Conservation (phyloP, 2,329 filamentous ascomycete species). For the Aureobasidium lini region DNA sequence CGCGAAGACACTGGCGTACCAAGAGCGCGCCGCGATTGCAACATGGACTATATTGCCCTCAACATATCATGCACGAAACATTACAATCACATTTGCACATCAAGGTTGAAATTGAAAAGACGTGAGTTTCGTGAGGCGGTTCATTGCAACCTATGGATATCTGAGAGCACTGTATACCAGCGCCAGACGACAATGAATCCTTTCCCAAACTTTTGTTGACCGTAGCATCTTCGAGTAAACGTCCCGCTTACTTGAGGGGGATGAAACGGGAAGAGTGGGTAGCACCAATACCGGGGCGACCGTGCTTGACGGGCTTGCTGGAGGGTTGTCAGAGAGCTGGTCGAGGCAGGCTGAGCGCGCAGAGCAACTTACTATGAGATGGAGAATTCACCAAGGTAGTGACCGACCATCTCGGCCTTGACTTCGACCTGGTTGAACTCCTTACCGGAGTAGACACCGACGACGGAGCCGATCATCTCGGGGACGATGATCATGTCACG, state of each 20-base stretch:
- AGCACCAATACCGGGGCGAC: constrained; percentile 99
- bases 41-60: not conserved
- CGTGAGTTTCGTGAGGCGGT: constrained; percentile 13
- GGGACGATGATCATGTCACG: constrained; percentile 99
- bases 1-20: no score
- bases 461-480: constrained; percentile 98
- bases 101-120: not conserved
- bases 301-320: constrained; percentile 99
- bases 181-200: constrained; percentile 10
- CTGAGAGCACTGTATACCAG: constrained; percentile 10
- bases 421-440: constrained; percentile 99
- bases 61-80: not conserved
- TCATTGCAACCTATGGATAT: constrained; percentile 15
- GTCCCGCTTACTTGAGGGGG: constrained; percentile 77
- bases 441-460: constrained; percentile 99
- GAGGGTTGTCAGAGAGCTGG: constrained; percentile 42
- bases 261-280: constrained; percentile 99
- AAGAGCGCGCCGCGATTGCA: no score
- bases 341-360: not conserved
- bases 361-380: constrained; percentile 85
- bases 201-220: constrained; percentile 13
- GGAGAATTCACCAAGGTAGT: constrained; percentile 98
- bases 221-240: constrained; percentile 11
- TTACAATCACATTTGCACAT: not conserved
- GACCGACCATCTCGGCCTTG: constrained; percentile 99